phyloP scores from a whole-genome alignment of 345 rosid species.

The Toxicodendron radicans region DNA sequence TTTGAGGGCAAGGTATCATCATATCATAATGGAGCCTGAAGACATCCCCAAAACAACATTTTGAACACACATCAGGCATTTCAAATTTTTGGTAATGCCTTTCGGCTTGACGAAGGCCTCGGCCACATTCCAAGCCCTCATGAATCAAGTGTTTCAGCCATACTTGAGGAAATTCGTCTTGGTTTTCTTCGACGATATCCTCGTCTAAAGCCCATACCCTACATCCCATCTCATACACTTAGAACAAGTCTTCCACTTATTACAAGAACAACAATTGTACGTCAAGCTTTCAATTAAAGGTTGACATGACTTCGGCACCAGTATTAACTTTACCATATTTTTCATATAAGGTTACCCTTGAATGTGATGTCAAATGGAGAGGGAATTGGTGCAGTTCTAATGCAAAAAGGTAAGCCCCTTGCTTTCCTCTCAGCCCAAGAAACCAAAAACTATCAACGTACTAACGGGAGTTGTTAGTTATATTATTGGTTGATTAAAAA shows the following conservation, averaged over 20 bases:
- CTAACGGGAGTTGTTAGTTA: neutral
- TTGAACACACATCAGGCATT: neutral
- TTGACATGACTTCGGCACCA: fast-evolving
- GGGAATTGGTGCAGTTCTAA: too few species aligned
- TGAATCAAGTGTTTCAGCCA: too few species aligned
- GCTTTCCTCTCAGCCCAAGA: neutral
- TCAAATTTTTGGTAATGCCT: neutral
- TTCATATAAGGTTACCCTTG: neutral
- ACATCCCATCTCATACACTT: neutral
- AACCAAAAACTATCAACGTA: neutral
- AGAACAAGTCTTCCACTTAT: neutral
- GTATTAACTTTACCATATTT: neutral
- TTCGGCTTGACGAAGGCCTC: neutral
- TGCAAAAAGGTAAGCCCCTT: neutral
- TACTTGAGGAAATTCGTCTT: neutral
- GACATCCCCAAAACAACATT: conserved; percentile 1
- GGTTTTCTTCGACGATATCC: neutral
- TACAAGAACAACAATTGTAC: neutral
- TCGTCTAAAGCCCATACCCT: too few species aligned
- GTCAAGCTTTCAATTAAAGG: neutral
- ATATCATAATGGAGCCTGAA: neutral
- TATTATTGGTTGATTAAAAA: too few species aligned
- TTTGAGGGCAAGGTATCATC: neutral
- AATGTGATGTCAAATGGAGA: neutral
- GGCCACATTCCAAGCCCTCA: neutral